These are phyloP conservation scores for Penicillium salamii DNA, from an alignment of 495 filamentous ascomycete species.

Conservation along the genomic window DNA sequence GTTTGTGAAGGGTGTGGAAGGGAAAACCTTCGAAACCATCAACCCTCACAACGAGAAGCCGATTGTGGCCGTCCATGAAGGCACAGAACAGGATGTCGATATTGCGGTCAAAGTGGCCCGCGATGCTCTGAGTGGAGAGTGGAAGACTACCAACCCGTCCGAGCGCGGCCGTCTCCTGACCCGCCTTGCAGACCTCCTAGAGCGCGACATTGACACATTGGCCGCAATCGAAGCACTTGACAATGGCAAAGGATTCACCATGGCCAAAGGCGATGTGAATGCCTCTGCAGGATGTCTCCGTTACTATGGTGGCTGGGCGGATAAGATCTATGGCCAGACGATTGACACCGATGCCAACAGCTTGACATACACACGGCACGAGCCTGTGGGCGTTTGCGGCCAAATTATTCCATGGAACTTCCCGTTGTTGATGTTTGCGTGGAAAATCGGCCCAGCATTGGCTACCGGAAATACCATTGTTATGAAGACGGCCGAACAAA, in stretches of 20 bases:
- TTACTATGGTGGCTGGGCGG: constrained; percentile 7
- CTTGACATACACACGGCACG: constrained; percentile 76
- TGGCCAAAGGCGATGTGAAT: constrained; percentile 4
- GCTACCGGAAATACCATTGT: constrained; percentile 2
- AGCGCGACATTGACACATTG: constrained; percentile 3
- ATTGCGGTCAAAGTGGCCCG: constrained; percentile 3
- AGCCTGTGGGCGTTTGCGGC: constrained; percentile 75
- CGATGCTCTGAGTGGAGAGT: not conserved
- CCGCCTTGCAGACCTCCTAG: constrained; percentile 2
- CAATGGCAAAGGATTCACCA: constrained; percentile 5
- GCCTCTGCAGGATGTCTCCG: constrained; percentile 55
- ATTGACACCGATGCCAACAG: constrained; percentile 73
- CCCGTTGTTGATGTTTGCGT: constrained; percentile 80
- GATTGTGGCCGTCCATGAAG: constrained; percentile 6
- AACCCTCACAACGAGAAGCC: constrained; percentile 7
- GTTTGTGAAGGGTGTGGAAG: constrained; percentile 71
- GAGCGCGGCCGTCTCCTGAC: constrained; percentile 3
- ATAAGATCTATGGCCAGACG: constrained; percentile 70
- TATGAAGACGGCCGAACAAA: constrained; percentile 1
- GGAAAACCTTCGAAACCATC: constrained; percentile 41
- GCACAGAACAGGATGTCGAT: constrained; percentile 2
- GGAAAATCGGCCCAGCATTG: constrained; percentile 85
- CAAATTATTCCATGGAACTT: constrained; percentile 92
- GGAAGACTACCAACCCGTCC: constrained; percentile 1
- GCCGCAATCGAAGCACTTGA: constrained; percentile 6